Percentiles rank a stretch among this genome's conserved stretches.
Evolutionary conservation across 2,329 filamentous ascomycete genomes (phyloP).

Genomic region (Verticillium isaacii): DNA sequence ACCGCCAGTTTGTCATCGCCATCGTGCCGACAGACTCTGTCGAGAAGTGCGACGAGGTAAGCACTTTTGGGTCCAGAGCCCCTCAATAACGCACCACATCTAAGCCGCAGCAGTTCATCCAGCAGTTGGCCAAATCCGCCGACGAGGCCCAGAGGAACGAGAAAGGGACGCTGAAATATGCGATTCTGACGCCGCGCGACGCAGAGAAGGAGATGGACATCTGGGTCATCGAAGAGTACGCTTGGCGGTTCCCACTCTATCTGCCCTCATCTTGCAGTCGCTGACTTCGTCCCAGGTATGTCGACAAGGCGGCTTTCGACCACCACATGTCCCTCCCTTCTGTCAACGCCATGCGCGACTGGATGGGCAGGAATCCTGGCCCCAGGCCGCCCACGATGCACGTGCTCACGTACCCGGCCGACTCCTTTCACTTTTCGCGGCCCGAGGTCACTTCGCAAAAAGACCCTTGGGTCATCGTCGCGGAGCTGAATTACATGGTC

Average conservation of each 20-base stretch:
- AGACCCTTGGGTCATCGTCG: slow-evolving; percentile 19
- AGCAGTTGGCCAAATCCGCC: slow-evolving; percentile 9
- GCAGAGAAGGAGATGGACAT: slow-evolving; percentile 17
- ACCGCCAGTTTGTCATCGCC: slow-evolving; percentile 5
- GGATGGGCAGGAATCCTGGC: slow-evolving; percentile 13
- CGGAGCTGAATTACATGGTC: slow-evolving; percentile 20
- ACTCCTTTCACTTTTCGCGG: slow-evolving; percentile 14
- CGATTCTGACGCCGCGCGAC: slow-evolving; percentile 17
- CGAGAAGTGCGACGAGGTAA: slow-evolving; percentile 5
- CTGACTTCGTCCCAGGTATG: slow-evolving; percentile 13
- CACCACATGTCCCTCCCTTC: slow-evolving; percentile 15
- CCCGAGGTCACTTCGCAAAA: slow-evolving; percentile 5
- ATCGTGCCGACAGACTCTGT: background rate
- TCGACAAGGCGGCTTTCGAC: slow-evolving; percentile 18
- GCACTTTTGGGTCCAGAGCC: background rate
- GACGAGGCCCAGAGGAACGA: slow-evolving; percentile 13
- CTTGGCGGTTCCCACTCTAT: background rate
- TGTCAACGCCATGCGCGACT: slow-evolving; percentile 16
- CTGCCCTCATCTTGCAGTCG: background rate
- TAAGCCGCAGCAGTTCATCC: slow-evolving; percentile 9
- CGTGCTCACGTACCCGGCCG: slow-evolving; percentile 15
- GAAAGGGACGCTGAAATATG: slow-evolving; percentile 17
- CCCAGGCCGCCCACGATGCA: slow-evolving; percentile 11
- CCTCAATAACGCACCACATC: background rate
- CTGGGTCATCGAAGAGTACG: slow-evolving; percentile 21